phyloP scores from a whole-genome alignment of 768 basidiomycete species.

The Xanthoconium purpureum region DNA sequence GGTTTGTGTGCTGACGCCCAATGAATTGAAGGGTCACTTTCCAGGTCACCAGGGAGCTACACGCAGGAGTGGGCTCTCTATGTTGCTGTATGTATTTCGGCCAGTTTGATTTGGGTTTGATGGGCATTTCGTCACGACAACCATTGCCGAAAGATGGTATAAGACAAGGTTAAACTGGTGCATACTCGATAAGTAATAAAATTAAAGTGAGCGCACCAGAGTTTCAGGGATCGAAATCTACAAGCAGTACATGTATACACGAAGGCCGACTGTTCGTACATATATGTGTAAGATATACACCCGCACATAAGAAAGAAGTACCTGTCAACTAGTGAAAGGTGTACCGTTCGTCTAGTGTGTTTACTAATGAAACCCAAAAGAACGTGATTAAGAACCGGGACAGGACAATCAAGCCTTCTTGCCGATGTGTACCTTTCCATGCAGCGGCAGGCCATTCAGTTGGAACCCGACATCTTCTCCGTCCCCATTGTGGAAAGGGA shows the following conservation, averaged over 20 bases:
- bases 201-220: background rate
- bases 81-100: no score
- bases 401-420: slow-evolving; percentile 40
- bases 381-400: background rate
- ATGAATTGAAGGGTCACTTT: no score
- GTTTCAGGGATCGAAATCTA: slow-evolving; percentile 14
- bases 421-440: slow-evolving; percentile 62
- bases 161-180: background rate
- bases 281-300: slow-evolving; percentile 9
- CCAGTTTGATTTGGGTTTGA: no score
- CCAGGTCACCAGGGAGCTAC: no score
- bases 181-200: background rate
- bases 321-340: slow-evolving; percentile 3
- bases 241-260: slow-evolving; percentile 14
- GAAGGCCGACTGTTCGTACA: slow-evolving; percentile 9
- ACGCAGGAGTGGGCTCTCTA: no score
- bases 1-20: no score
- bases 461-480: slow-evolving; percentile 48
- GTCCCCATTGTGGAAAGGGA: slow-evolving; percentile 46
- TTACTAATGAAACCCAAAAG: background rate
- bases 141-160: no score
- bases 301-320: background rate
- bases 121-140: no score
- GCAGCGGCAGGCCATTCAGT: slow-evolving; percentile 62
- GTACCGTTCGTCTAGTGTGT: slow-evolving; percentile 1